These are phyloP conservation scores for Pontederia paniculata DNA, from an alignment of 176 grass and related monocot species.

Conservation along the genomic window DNA sequence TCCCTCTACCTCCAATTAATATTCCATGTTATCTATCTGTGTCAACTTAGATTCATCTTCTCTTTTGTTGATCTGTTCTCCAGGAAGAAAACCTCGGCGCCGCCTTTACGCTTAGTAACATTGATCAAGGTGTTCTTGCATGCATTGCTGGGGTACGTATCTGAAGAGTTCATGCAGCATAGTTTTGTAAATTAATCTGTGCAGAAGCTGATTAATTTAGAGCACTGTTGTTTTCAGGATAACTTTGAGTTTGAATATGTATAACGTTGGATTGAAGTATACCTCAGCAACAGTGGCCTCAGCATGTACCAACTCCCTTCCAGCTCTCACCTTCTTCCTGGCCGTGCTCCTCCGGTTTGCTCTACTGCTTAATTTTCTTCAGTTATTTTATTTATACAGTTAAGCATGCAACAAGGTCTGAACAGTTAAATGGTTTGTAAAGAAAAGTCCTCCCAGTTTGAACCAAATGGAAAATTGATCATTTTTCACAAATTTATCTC, in stretches of 20 bases:
- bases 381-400: not conserved
- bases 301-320: not conserved
- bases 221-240: not conserved
- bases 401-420: not conserved
- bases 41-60: too few species aligned
- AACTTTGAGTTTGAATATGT: constrained; percentile 11
- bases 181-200: too few species aligned
- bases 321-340: constrained; percentile 9
- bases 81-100: not conserved
- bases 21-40: too few species aligned
- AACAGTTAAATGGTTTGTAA: too few species aligned
- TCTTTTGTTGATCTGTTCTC: not conserved
- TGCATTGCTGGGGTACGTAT: not conserved
- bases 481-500: too few species aligned
- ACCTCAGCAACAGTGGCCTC: constrained; percentile 15
- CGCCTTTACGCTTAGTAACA: not conserved
- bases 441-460: too few species aligned
- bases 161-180: too few species aligned
- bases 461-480: too few species aligned
- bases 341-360: not conserved
- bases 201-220: not conserved
- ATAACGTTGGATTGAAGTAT: constrained; percentile 2
- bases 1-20: not conserved
- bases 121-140: constrained; percentile 3
- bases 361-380: not conserved